phyloP scores from a whole-genome alignment of 2,329 filamentous ascomycete species.

The Trichoderma koningiopsis region DNA sequence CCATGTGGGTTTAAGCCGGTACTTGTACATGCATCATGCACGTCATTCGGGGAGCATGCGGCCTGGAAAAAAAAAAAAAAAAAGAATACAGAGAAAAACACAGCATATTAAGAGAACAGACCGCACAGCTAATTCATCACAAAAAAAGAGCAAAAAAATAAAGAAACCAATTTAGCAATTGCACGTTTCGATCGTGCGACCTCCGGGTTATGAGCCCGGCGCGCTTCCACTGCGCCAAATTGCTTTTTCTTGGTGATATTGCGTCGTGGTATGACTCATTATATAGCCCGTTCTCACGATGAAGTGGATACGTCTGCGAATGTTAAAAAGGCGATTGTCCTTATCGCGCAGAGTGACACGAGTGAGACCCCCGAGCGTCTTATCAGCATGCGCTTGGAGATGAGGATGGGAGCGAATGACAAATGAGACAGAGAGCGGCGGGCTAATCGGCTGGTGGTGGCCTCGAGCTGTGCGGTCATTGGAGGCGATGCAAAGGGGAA shows the following conservation, averaged over 20 bases:
- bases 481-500: background rate
- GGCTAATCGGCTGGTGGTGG: slow-evolving; percentile 1
- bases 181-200: slow-evolving; percentile 37
- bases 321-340: background rate
- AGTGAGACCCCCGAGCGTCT: background rate
- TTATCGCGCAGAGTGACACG: background rate
- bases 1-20: background rate
- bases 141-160: slow-evolving; percentile 22
- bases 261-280: background rate
- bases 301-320: slow-evolving; percentile 11
- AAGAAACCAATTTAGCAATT: slow-evolving; percentile 34
- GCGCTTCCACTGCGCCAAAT: slow-evolving; percentile 39
- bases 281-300: background rate
- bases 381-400: background rate
- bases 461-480: slow-evolving; percentile 5
- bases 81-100: background rate
- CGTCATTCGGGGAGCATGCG: background rate
- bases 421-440: background rate
- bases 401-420: background rate
- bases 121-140: background rate
- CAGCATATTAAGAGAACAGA: background rate
- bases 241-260: slow-evolving; percentile 29
- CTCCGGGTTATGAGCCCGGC: slow-evolving; percentile 37
- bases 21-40: slow-evolving; percentile 12
- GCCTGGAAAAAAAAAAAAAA: background rate